These are phyloP conservation scores for Aspergillus neoniger DNA, from an alignment of 2,329 filamentous ascomycete species.

Conservation along the genomic window DNA sequence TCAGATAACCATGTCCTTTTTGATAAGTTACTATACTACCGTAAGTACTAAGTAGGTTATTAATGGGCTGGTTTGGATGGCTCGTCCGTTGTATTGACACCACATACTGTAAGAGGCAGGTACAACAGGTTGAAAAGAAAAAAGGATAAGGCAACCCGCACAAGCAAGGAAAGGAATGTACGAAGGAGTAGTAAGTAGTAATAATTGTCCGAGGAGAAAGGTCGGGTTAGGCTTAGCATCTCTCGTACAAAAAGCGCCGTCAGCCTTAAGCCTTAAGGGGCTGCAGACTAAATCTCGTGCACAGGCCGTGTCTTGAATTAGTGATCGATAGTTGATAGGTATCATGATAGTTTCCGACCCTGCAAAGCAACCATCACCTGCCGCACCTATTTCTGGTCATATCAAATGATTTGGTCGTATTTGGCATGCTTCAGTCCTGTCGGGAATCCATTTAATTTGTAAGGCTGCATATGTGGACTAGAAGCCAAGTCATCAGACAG, in stretches of 20 bases:
- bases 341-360: background rate
- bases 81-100: background rate
- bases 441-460: background rate
- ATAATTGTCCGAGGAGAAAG: slow-evolving; percentile 12
- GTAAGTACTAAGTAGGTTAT: background rate
- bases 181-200: background rate
- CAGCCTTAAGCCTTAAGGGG: slow-evolving; percentile 43
- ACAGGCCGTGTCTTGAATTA: slow-evolving; percentile 9
- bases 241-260: slow-evolving; percentile 22
- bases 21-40: background rate
- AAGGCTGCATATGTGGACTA: background rate
- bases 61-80: background rate
- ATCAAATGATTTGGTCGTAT: background rate
- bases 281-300: slow-evolving; percentile 28
- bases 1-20: background rate
- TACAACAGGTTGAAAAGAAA: background rate
- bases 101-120: background rate
- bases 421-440: background rate
- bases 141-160: background rate
- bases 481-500: background rate
- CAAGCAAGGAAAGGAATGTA: slow-evolving; percentile 1
- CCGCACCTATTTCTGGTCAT: background rate
- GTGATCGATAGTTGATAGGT: slow-evolving; percentile 3
- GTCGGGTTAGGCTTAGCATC: slow-evolving; percentile 14
- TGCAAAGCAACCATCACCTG: background rate